Evolutionary conservation across 768 basidiomycete genomes (phyloP).

Genomic region (Jaapia argillacea): DNA sequence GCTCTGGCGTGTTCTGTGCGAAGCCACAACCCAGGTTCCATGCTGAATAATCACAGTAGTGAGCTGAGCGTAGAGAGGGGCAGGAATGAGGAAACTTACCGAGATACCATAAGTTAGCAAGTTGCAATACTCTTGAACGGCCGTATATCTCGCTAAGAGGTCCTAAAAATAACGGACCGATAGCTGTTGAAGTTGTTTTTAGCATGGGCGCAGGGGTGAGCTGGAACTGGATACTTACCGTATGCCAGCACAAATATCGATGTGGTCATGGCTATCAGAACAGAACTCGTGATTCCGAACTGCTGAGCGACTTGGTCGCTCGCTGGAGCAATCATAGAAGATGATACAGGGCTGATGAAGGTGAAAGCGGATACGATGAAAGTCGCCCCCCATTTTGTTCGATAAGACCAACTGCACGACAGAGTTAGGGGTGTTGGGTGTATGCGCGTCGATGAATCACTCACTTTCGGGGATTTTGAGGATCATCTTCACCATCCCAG

Average conservation of each 20-base stretch:
- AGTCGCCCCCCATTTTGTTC: slow-evolving; percentile 55
- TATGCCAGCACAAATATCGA: slow-evolving; percentile 55
- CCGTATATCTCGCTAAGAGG: slow-evolving; percentile 70
- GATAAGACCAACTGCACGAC: slow-evolving; percentile 41
- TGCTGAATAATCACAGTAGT: slow-evolving; percentile 17
- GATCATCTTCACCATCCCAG: slow-evolving; percentile 27
- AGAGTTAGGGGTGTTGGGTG: neutral
- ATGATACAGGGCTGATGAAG: slow-evolving; percentile 59
- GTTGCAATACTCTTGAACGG: slow-evolving; percentile 48
- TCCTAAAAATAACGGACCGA: slow-evolving; percentile 37
- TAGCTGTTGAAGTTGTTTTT: slow-evolving; percentile 26
- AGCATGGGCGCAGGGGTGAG: slow-evolving; percentile 7
- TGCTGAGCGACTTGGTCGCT: slow-evolving; percentile 34
- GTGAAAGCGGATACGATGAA: slow-evolving; percentile 58
- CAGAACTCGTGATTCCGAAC: slow-evolving; percentile 43
- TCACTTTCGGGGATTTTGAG: slow-evolving; percentile 23
- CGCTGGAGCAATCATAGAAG: slow-evolving; percentile 69
- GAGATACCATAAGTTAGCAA: slow-evolving; percentile 57
- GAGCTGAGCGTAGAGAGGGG: neutral
- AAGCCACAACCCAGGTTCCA: slow-evolving; percentile 58
- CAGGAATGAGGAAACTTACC: slow-evolving; percentile 23
- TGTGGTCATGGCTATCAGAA: slow-evolving; percentile 43
- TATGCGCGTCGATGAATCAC: slow-evolving; percentile 1
- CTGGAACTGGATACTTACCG: slow-evolving; percentile 27
- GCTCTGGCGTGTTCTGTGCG: slow-evolving; percentile 42